Percentiles rank a stretch among this genome's conserved stretches.
phyloP scores from a whole-genome alignment of 768 basidiomycete genomes.

The Termitomyces sp. region DNA sequence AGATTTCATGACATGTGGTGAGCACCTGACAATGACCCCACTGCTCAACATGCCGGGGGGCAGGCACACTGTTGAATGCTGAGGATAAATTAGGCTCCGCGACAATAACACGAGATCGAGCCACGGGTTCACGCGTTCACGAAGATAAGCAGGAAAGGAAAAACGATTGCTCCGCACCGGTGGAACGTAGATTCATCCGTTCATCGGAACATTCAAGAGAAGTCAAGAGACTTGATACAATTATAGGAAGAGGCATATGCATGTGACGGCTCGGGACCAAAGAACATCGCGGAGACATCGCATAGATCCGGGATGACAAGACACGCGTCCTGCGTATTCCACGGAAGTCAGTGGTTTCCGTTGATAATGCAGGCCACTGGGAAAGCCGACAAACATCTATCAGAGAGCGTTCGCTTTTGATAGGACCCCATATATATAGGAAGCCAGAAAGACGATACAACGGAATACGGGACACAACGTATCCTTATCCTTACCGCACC shows the following conservation, averaged over 20 bases:
- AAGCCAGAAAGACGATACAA: neutral
- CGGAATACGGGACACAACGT: neutral
- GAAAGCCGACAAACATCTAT: neutral
- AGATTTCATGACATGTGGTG: neutral
- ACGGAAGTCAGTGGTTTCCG: neutral
- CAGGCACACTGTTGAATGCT: neutral
- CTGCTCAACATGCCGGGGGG: neutral
- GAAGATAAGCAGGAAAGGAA: neutral
- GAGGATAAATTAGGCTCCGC: neutral
- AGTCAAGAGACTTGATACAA: neutral
- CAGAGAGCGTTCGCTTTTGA: neutral
- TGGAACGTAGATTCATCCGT: neutral
- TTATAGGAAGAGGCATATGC: neutral
- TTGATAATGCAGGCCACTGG: neutral
- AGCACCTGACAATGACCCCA: neutral
- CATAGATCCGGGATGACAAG: neutral
- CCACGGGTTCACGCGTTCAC: neutral
- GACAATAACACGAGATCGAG: neutral
- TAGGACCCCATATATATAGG: neutral
- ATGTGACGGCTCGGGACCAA: too few species aligned
- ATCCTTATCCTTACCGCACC: neutral
- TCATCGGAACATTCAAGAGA: neutral
- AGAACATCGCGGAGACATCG: neutral
- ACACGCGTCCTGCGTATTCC: neutral
- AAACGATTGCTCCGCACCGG: neutral